These are phyloP conservation scores for Combretum micranthum DNA, from an alignment of 345 rosid genomes.

Conservation along the genomic window DNA sequence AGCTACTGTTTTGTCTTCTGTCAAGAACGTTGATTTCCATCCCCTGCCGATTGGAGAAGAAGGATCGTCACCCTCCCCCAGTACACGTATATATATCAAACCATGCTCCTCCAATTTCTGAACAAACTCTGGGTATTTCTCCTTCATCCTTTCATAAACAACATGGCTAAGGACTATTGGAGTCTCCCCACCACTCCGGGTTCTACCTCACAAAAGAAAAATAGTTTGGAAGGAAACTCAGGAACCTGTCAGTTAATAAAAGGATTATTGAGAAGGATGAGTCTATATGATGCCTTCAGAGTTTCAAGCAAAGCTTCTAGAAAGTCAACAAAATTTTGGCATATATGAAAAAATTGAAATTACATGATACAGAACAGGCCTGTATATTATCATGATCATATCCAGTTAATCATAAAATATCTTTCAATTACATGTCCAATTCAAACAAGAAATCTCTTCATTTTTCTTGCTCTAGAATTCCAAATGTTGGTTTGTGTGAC, in stretches of 20 bases:
- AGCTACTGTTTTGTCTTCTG: conserved; percentile 59
- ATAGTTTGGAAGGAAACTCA: conserved; percentile 82
- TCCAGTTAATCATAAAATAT: no score
- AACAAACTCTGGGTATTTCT: conserved; percentile 62
- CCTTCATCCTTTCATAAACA: conserved; percentile 70
- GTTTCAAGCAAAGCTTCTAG: background rate
- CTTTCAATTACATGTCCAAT: no score
- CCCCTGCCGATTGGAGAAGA: conserved; percentile 90
- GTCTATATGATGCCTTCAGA: no score
- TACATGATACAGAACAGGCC: no score
- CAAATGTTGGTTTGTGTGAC: no score
- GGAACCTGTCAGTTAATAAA: conserved; percentile 43
- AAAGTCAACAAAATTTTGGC: no score
- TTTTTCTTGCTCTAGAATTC: no score
- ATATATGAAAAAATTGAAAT: no score
- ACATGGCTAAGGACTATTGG: conserved; percentile 83
- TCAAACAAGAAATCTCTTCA: no score
- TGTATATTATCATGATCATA: no score
- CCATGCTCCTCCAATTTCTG: conserved; percentile 60
- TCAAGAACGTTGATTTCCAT: conserved; percentile 90
- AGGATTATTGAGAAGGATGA: background rate
- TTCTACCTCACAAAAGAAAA: conserved; percentile 86
- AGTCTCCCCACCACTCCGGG: conserved; percentile 87
- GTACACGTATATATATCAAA: conserved; percentile 53
- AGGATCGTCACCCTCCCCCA: conserved; percentile 75